These are phyloP conservation scores for Geoglossum glabrum DNA, from an alignment of 495 filamentous ascomycete genomes.

Conservation along the genomic window DNA sequence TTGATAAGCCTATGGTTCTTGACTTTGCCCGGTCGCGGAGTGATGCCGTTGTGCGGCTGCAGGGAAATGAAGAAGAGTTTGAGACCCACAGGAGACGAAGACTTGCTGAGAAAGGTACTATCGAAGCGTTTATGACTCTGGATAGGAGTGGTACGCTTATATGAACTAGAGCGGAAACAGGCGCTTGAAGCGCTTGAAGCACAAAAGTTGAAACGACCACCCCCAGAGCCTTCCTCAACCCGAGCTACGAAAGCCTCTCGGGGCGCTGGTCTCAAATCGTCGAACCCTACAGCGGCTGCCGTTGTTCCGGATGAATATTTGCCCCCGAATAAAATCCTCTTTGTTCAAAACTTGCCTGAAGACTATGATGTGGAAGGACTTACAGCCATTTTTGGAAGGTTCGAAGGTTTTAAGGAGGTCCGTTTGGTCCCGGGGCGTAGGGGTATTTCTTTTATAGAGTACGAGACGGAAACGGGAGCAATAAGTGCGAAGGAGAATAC, in stretches of 20 bases:
- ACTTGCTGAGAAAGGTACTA: conserved; percentile 74
- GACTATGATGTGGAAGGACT: conserved; percentile 65
- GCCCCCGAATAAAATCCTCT: conserved; percentile 93
- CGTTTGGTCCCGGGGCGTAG: conserved; percentile 68
- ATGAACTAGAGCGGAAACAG: conserved; percentile 61
- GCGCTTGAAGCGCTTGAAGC: conserved; percentile 66
- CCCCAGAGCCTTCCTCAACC: conserved; percentile 26
- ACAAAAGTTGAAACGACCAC: conserved; percentile 58
- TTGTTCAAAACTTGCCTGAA: conserved; percentile 82
- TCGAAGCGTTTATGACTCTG: neutral
- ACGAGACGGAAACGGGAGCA: conserved; percentile 71
- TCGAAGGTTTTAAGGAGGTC: conserved; percentile 89
- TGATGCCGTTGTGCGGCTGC: conserved; percentile 63
- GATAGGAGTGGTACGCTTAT: neutral
- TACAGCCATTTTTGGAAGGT: conserved; percentile 62
- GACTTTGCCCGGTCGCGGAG: conserved; percentile 71
- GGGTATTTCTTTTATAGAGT: conserved; percentile 93
- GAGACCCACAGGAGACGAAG: conserved; percentile 73
- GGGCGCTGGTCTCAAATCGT: conserved; percentile 66
- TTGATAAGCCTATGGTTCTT: conserved; percentile 79
- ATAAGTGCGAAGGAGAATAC: conserved; percentile 92
- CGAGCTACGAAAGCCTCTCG: conserved; percentile 55
- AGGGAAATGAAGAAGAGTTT: conserved; percentile 59
- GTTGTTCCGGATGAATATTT: conserved; percentile 93
- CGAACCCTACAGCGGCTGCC: conserved; percentile 41